phyloP scores from a whole-genome alignment of 805 yeast genomes.

The Kodamaea leandrae region DNA sequence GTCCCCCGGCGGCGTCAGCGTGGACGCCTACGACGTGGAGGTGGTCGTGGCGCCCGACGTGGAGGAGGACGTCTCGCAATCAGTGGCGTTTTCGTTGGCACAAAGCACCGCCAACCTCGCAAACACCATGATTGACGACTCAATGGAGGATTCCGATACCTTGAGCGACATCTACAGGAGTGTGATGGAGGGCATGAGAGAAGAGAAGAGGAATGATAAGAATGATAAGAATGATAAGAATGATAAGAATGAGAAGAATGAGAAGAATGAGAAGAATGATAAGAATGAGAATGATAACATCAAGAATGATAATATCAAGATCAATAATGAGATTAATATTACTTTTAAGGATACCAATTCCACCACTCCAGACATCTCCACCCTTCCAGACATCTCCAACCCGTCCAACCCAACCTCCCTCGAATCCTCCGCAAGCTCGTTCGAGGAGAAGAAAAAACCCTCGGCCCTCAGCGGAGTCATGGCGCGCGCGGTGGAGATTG shows the following conservation, averaged over 20 bases:
- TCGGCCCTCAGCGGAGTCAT: conserved; percentile 54
- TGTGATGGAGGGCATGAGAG: conserved; percentile 14
- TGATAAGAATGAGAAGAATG: not conserved
- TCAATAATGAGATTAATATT: too few species aligned
- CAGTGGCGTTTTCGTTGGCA: conserved; percentile 53
- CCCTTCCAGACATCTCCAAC: not conserved
- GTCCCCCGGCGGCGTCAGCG: conserved; percentile 54
- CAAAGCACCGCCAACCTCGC: conserved; percentile 78
- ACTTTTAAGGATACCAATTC: too few species aligned
- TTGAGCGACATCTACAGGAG: conserved; percentile 11
- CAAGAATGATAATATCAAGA: not conserved
- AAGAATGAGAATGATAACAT: not conserved
- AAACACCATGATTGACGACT: conserved; percentile 42
- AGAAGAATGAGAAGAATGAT: not conserved
- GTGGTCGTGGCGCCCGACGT: conserved; percentile 38
- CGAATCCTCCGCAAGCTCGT: too few species aligned
- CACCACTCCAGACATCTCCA: too few species aligned
- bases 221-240: not conserved
- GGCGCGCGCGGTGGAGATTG: conserved; percentile 65
- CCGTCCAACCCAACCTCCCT: not conserved
- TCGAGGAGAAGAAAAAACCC: conserved; percentile 13
- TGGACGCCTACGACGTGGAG: conserved; percentile 56
- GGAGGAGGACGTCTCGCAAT: conserved; percentile 26
- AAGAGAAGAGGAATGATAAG: conserved; percentile 2
- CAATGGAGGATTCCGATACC: conserved; percentile 1